These are phyloP conservation scores for Alternaria ventricosa DNA, from an alignment of 2,329 filamentous ascomycete species.

Conservation along the genomic window DNA sequence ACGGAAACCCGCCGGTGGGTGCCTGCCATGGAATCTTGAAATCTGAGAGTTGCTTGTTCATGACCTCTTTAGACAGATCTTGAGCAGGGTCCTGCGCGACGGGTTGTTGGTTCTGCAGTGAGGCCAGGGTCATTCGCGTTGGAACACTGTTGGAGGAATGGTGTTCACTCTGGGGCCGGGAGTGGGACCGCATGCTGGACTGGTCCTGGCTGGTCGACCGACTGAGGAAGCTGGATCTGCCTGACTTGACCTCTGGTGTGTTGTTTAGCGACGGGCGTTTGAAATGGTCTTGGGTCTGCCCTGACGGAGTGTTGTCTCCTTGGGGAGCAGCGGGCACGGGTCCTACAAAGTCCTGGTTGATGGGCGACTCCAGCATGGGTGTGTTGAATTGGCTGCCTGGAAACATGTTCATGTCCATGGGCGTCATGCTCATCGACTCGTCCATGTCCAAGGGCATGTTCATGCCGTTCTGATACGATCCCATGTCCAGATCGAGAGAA, in stretches of 20 bases:
- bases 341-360: slow-evolving; percentile 44
- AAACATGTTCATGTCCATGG: slow-evolving; percentile 50
- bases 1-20: slow-evolving; percentile 52
- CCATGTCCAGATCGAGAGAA: slow-evolving; percentile 54
- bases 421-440: slow-evolving; percentile 46
- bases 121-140: slow-evolving; percentile 33
- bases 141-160: slow-evolving; percentile 28
- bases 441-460: slow-evolving; percentile 54
- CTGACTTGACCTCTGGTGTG: slow-evolving; percentile 39
- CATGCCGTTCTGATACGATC: slow-evolving; percentile 51
- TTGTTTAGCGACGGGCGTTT: slow-evolving; percentile 32
- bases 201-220: slow-evolving; percentile 39
- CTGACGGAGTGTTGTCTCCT: slow-evolving; percentile 27
- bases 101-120: slow-evolving; percentile 35
- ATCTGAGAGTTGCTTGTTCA: slow-evolving; percentile 25
- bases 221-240: slow-evolving; percentile 28
- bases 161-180: slow-evolving; percentile 33
- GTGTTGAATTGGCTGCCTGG: slow-evolving; percentile 47
- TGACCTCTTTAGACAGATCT: slow-evolving; percentile 28
- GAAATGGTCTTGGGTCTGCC: slow-evolving; percentile 40
- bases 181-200: slow-evolving; percentile 30
- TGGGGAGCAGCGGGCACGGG: slow-evolving; percentile 42
- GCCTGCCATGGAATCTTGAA: slow-evolving; percentile 36
- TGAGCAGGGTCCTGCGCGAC: slow-evolving; percentile 29
- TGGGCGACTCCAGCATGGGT: slow-evolving; percentile 51